Percentiles rank a stretch among this genome's conserved stretches.
These are phyloP conservation scores for Candida albicans DNA, from an alignment of 1,139 yeast species.

Conservation along the genomic window DNA sequence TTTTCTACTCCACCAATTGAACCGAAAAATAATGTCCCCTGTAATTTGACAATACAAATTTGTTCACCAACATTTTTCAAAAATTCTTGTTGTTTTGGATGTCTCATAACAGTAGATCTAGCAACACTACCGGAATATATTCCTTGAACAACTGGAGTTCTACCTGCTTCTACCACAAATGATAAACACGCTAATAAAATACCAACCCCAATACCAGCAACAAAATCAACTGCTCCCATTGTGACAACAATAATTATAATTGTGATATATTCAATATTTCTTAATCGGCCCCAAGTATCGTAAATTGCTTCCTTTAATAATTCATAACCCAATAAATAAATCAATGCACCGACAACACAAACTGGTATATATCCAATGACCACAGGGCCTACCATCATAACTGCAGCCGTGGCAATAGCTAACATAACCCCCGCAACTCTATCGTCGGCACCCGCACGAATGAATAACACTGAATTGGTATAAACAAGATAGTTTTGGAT, in stretches of 20 bases:
- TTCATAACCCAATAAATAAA: conserved; percentile 88
- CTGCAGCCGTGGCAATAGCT: conserved; percentile 74
- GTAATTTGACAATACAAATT: conserved; percentile 80
- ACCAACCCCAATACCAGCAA: conserved; percentile 87
- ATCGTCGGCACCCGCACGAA: conserved; percentile 92
- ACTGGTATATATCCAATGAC: conserved; percentile 94
- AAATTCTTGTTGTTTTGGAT: conserved; percentile 85
- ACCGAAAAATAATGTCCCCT: conserved; percentile 90
- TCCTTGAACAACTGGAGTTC: conserved; percentile 78
- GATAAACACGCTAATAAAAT: conserved; percentile 88
- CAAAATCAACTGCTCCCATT: conserved; percentile 97
- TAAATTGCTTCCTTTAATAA: conserved; percentile 78
- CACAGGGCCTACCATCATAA: conserved; percentile 87
- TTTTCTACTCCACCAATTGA: conserved; percentile 90
- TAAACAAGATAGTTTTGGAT: conserved; percentile 93
- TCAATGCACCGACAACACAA: conserved; percentile 91
- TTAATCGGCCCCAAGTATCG: conserved; percentile 80
- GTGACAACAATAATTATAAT: conserved; percentile 80
- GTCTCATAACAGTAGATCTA: conserved; percentile 88
- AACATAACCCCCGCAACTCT: conserved; percentile 83
- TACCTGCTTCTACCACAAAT: conserved; percentile 87
- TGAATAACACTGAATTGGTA: conserved; percentile 88
- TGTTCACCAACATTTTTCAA: conserved; percentile 86
- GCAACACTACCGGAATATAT: conserved; percentile 87
- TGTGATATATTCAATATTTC: conserved; percentile 77